Conservation (phyloP, 768 basidiomycete species). For the Exsudoporus frostii region DNA sequence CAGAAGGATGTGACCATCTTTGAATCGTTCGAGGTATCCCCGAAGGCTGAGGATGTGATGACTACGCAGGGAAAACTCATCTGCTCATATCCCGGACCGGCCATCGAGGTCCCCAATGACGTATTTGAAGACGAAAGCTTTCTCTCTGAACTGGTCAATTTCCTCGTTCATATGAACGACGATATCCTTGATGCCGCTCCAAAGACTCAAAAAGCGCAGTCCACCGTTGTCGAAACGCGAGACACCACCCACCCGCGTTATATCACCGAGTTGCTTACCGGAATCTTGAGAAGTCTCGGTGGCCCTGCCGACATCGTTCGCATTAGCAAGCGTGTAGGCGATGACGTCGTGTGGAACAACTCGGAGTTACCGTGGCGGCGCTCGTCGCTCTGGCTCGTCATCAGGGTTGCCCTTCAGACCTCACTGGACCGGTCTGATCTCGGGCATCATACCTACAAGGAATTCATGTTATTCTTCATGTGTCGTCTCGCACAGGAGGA, state of each 20-base stretch:
- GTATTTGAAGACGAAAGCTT: too few relatives aligned
- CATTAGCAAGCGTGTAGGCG: conserved; percentile 32
- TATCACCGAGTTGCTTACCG: conserved; percentile 45
- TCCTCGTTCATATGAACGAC: conserved; percentile 34
- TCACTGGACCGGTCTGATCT: conserved; percentile 17
- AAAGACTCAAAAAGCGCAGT: background rate
- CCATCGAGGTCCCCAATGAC: conserved; percentile 37
- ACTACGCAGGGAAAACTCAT: conserved; percentile 38
- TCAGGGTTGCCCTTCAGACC: conserved; percentile 34
- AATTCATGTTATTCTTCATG: conserved; percentile 44
- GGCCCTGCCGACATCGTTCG: conserved; percentile 14
- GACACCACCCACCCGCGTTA: conserved; percentile 37
- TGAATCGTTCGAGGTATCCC: conserved; percentile 38
- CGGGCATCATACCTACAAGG: conserved; percentile 38
- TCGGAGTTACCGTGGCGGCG: conserved; percentile 33
- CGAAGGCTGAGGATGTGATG: conserved; percentile 33
- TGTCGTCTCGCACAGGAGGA: conserved; percentile 25
- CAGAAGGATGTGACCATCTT: conserved; percentile 19
- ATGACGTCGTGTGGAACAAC: conserved; percentile 27
- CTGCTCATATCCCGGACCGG: conserved; percentile 45
- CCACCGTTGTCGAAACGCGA: background rate
- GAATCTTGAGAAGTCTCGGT: conserved; percentile 39
- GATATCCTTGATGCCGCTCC: conserved; percentile 24
- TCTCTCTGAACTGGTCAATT: conserved; percentile 36
- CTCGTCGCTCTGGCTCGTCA: conserved; percentile 36